Evolutionary conservation across 2,329 filamentous ascomycete genomes (phyloP), one percentile per base, ranked within the genome.

Genomic region (Rasamsonia emersonii): DNA sequence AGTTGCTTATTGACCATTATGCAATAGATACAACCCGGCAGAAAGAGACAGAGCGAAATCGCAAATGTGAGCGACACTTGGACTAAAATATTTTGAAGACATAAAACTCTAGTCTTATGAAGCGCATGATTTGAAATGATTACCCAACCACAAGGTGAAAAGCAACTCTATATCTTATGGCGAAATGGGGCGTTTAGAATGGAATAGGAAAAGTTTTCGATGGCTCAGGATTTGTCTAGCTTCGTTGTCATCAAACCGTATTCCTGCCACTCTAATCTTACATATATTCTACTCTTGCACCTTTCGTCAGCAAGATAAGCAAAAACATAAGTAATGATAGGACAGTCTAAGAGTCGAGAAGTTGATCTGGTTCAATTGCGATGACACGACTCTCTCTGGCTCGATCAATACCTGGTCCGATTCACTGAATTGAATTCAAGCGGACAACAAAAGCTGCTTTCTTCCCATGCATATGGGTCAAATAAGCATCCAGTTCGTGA

Each of bases 401-500:
- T n/a, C n/a, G n/a, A n/a, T n/a, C n/a, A n/a, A n/a, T n/a, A n/a
- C n/a, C n/a, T n/a, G n/a, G n/a, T n/a, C 8, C 11, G 20, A 25
- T 34, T 25, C 23, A 36, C 30, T 24, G 50, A 8, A 49, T 45
- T 23, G 49, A 44, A 20, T 45, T 49, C 27, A 65, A 44, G 20
- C 53, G 50, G 32, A 71, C 64, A 9, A 65, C 49, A 53, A 78
- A 75, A 4, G 62, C 68, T 9, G 67, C 66, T 48, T 75, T 75
- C 49, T 64, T 57, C 21, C 61, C 67, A 41, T 73, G 62, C 16
- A 79, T 65, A 50, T 83, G 79, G 28, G 70, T 66, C 43, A 91
- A 56, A 56, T 88, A 89, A 0, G 78, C 79, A 37, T 71, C 70
- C 40, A 91, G 54, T 58, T 89, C 82, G 40, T 76, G 73, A 45